Base-by-base conservation (phyloP, 768 basidiomycete genomes). In the Pholiota molesta region DNA sequence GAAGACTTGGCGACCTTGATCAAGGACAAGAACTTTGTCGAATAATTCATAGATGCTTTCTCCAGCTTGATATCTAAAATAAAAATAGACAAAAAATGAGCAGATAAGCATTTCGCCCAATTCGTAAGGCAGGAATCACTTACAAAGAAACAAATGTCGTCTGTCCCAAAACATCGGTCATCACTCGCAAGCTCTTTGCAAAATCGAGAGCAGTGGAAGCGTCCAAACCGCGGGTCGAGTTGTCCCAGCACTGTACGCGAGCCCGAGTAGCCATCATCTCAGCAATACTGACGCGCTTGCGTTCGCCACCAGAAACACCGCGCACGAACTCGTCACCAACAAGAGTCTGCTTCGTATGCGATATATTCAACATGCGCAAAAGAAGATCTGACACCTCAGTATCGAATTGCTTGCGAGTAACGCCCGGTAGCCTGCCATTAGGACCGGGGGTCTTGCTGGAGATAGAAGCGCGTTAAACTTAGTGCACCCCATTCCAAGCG, bases 181-280 rank as follows among this genome's bases (percentile, higher is more conserved):
- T 86, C 37, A 93, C 78, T 17, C 94, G 83, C 57, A 97, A 75
- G 44, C 87, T 87, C 74, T 86, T 91, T 59, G 84, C 86, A 66
- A 92, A 96, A 70, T 97, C 95, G 52, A 95, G 79, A 1, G 94
- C 94, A 7, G 94, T 96, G 2, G 92, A 92, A 0, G 94, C 92
- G 64, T 94, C 91, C 54, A 93, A 77, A 17, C 92, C 91, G 53
- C 90, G 80, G 2, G 92, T 94, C 0, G 89, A 88, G 73, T 91
- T 94, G 71, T 94, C 91, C 89, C 91, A 94, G 64, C 86, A 87
- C 66, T 93, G 88, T 7, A 94, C 83, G 37, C 88, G 87, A 11
- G 91, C 91, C 55, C 91, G 86, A 2, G 89, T 90, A 0, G 91
- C 83, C 85, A 93, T 88, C 84, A 92, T 93, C 75, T 95, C 94